Conservation (phyloP, 2,329 filamentous ascomycete genomes). For the Xylariaceae sp. region DNA sequence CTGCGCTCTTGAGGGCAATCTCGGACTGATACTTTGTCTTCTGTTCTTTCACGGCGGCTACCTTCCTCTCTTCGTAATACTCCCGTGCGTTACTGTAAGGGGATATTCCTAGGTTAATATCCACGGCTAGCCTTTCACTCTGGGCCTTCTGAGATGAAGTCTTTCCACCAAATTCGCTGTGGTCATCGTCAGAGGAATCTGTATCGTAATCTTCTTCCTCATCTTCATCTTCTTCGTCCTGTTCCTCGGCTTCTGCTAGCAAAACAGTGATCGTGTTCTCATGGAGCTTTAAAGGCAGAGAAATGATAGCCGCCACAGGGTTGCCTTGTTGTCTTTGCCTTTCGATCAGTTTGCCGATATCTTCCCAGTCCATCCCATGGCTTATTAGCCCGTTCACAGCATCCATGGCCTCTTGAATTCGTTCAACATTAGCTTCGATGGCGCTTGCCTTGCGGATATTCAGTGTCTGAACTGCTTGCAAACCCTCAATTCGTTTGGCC, state of each 20-base stretch:
- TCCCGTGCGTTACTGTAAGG: constrained; percentile 86
- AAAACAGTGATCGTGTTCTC: constrained; percentile 82
- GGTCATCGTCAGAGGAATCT: constrained; percentile 54
- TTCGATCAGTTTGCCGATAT: constrained; percentile 83
- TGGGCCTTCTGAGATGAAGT: constrained; percentile 38
- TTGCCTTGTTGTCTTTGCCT: constrained; percentile 77
- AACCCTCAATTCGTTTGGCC: constrained; percentile 72
- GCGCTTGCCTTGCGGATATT: constrained; percentile 86
- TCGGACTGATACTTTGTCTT: constrained; percentile 78
- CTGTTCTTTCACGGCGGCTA: constrained; percentile 78
- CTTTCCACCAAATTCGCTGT: constrained; percentile 44
- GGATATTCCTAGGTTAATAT: constrained; percentile 76
- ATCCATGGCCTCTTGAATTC: constrained; percentile 87
- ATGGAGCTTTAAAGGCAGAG: constrained; percentile 79
- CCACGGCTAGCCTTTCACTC: constrained; percentile 61
- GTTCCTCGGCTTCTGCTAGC: constrained; percentile 64
- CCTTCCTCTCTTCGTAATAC: constrained; percentile 86
- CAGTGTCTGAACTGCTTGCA: constrained; percentile 74
- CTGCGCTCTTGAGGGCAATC: constrained; percentile 80
- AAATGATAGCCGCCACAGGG: constrained; percentile 80
- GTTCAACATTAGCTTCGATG: constrained; percentile 83
- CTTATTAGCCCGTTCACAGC: constrained; percentile 87
- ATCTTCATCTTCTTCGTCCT: constrained; percentile 49
- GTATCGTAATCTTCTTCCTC: constrained; percentile 53
- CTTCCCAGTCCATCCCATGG: constrained; percentile 96